Base-by-base conservation (phyloP, 2,329 filamentous ascomycete genomes). In the Dendryphion nanum region DNA sequence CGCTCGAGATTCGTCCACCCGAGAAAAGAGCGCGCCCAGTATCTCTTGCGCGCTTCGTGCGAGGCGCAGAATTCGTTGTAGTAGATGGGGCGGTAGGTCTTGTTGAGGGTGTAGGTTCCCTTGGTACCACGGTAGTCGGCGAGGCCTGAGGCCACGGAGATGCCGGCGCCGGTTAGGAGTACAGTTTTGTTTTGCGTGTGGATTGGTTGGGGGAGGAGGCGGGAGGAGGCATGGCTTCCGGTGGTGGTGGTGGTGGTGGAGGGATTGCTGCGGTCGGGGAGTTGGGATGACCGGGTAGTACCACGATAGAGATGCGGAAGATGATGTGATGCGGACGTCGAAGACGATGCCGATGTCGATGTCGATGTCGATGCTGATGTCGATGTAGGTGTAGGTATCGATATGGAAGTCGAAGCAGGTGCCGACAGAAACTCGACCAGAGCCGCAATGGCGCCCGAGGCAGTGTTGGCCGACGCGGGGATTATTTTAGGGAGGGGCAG, bases 21-120 rank as follows among this genome's bases (percentile, higher is more conserved):
- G 15, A 98, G 71, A 64, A 95, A 98, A 59, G 87, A 95, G 33
- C 93, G 74, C 1, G 93, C 91, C 93, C 93, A 98, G 64, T 98
- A 98, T 44, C 93, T 75, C 67, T 96, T 93, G 48, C 93, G 76
- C 10, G 86, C 82, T 63, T 90, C 87, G 67, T 97, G 91, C 48
- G 73, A 86, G 32, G 76, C 71, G 30, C 89, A 67, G 59, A 97
- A 98, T 63, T 98, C 93, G 64, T 89, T 82, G 65, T 86, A 90
- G 70, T 95, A 98, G 50, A 95, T 94, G 20, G 91, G 93, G 2
- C 86, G 81, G 61, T 95, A 96, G 12, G 80, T 81, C 70, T 86
- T 89, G 70, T 97, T 97, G 57, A 93, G 77, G 30, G 89, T 84
- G 63, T 98, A 98, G 6, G 91, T 97, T 44, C 93, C 93, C 49